Base-by-base conservation (phyloP, 495 filamentous ascomycete species). In the Penicillium flavigenum region DNA sequence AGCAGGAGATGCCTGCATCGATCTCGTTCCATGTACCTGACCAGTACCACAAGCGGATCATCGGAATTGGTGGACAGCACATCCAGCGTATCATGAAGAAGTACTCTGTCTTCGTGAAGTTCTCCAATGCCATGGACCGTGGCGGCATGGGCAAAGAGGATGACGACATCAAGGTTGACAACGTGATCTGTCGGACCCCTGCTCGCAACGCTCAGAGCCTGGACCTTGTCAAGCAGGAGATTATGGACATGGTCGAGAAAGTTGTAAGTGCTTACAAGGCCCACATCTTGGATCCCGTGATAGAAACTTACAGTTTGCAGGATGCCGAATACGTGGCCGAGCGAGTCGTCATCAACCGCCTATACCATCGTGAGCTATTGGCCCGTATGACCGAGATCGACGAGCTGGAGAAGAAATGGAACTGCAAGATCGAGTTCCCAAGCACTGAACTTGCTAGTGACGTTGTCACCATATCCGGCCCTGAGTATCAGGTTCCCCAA, bases 11-110 rank as follows among this genome's bases (percentile, higher is more conserved):
- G 92, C 94, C 94, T 41, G 94, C 94, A 34, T 95, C 94, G 17
- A 96, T 99, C 67, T 96, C 95, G 0, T 99, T 99, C 79, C 94
- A 99, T 67, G 94, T 99, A 24, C 94, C 94, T n/a, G 95, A 98
- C 64, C 92, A 97, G 66, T 99, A 99, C 69, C 94, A 99, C 74
- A 99, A 98, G 78, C 91, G 95, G 42, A 99, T 99, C 61, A 99
- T 99, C 61, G 94, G 94, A 52, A 97, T 98, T 57, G 95, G 94
- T 58, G 94, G 94, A 17, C 91, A 96, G 70, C 95, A 98, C 65
- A 99, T 99, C 64, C 94, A 99, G 70, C 92, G 92, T 56, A 98
- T 98, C 77, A 99, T 98, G 94, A 99, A 99, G 79, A 97, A 97
- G 73, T 95, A 99, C 76, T 99, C 94, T 2, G 94, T 99, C 56